Conservation (phyloP, 352 stramenopile species). For the Globisporangium takayamanum region DNA sequence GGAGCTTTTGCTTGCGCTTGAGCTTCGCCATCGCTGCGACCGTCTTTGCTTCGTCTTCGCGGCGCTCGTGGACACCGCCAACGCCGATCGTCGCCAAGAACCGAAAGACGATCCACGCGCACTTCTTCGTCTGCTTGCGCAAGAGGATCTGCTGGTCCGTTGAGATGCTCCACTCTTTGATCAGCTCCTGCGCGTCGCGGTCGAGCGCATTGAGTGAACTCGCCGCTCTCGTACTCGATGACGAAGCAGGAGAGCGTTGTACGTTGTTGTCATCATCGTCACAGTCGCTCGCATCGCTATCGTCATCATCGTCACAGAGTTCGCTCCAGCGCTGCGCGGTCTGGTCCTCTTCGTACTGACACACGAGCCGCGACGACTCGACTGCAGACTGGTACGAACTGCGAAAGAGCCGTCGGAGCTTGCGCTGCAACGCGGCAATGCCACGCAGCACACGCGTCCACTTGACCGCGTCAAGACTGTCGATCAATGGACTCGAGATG, state of each 20-base stretch:
- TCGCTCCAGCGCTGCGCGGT: conserved; percentile 20
- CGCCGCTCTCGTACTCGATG: background rate
- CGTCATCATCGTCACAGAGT: conserved; percentile 17
- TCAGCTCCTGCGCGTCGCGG: conserved; percentile 10
- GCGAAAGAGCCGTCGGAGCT: conserved; percentile 24
- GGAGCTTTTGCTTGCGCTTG: conserved; percentile 59
- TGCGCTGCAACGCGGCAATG: conserved; percentile 34
- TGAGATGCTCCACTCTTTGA: conserved; percentile 40
- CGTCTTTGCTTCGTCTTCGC: conserved; percentile 64
- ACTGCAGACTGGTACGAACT: conserved; percentile 20
- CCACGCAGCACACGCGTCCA: conserved; percentile 11
- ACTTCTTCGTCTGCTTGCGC: conserved; percentile 59
- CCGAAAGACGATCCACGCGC: conserved; percentile 78
- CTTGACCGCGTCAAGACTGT: conserved; percentile 17
- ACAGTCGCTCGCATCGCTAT: conserved; percentile 16
- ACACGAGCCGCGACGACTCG: conserved; percentile 31
- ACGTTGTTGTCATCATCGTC: conserved; percentile 15
- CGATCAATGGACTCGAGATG: conserved; percentile 32
- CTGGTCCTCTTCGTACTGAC: conserved; percentile 34
- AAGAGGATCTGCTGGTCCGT: conserved; percentile 67
- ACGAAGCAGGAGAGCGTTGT: conserved; percentile 20
- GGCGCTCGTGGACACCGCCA: conserved; percentile 57
- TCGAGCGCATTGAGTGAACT: conserved; percentile 2
- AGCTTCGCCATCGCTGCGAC: conserved; percentile 61
- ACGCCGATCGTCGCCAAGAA: conserved; percentile 72